Evolutionary conservation across 2,329 filamentous ascomycete genomes (phyloP), one percentile per base, ranked within the genome.

Genomic region (Cladosporium sp.): DNA sequence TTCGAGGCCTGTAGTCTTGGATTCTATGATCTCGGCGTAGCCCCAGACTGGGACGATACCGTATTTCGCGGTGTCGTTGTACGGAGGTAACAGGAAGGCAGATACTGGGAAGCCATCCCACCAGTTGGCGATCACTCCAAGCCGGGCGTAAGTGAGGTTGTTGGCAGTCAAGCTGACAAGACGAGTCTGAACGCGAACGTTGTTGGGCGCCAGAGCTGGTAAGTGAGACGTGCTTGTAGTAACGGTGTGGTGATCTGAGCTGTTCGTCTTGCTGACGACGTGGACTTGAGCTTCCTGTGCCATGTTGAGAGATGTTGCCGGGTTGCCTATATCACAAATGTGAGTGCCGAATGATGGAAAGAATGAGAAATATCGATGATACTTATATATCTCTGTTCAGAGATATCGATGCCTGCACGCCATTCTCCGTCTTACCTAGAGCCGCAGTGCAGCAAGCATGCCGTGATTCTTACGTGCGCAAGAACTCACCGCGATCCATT

Each of bases 11-110:
- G 74, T 59, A 5, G 80, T 72, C 0, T 74, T 82, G n/a, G 77
- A 81, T 4, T 81, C 79, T 6, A 80, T 54, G 4, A 84, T 77
- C 28, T 76, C 72, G 8, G 77, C 82, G 64, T 80, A 83, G 0
- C 83, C 83, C 82, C 83, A 85, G n/a, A 78, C 80, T 49, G 80
- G 79, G 14, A 81, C 80, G 66, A 82, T 80, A 4, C 81, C 82
- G 75, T 81, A 84, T n/a, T 71, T 70, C 2, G 72, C 54, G 4
- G 60, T 36, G 69, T 84, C 76, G 68, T 79, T 77, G 71, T 76
- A 78, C 1, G 74, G 73, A 0, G 70, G 54, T 0, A 81, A 81
- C 44, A 77, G 75, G 21, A 70, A 69, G 0, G 68, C 14, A 0
- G 81, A 82, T 0, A 81, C 75, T 0, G 79, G 82, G 70, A 82